Evolutionary conservation across 2,329 filamentous ascomycete genomes (phyloP).

Genomic region (Chalaropsis thielavioides): DNA sequence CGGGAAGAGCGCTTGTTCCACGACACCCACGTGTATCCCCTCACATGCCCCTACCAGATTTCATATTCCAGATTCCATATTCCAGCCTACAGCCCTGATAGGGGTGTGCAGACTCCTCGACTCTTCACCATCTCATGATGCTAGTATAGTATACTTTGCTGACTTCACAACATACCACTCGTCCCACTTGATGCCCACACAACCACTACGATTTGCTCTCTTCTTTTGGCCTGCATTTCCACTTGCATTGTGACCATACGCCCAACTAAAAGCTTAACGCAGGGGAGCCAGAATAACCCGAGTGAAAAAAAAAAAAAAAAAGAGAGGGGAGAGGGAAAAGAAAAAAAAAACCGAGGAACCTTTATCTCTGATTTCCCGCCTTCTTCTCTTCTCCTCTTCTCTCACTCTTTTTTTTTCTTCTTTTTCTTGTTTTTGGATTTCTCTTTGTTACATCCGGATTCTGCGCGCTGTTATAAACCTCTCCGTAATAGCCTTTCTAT

Average conservation of each 20-base stretch:
- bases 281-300: slow-evolving; percentile 4
- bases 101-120: too few relatives aligned
- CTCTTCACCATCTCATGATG: too few relatives aligned
- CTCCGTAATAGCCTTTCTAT: neutral
- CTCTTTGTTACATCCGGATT: neutral
- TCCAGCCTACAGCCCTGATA: too few relatives aligned
- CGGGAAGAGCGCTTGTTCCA: too few relatives aligned
- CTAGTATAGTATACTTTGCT: too few relatives aligned
- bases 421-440: neutral
- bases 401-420: neutral
- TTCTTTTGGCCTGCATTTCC: slow-evolving; percentile 2
- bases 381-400: slow-evolving; percentile 16
- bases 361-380: slow-evolving; percentile 4
- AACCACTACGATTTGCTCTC: neutral
- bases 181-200: neutral
- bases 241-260: slow-evolving; percentile 5
- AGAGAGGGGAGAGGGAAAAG: neutral
- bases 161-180: neutral
- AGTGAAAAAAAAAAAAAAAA: neutral
- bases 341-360: neutral
- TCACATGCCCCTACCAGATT: too few relatives aligned
- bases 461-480: neutral
- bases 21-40: too few relatives aligned
- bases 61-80: too few relatives aligned
- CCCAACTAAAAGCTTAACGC: slow-evolving; percentile 4